A percentile compares a stretch with the other conserved stretches of the same genome.
These are phyloP conservation scores for Chamaecyparis obtusa DNA, from an alignment of 75 land plant species.

Conservation along the genomic window DNA sequence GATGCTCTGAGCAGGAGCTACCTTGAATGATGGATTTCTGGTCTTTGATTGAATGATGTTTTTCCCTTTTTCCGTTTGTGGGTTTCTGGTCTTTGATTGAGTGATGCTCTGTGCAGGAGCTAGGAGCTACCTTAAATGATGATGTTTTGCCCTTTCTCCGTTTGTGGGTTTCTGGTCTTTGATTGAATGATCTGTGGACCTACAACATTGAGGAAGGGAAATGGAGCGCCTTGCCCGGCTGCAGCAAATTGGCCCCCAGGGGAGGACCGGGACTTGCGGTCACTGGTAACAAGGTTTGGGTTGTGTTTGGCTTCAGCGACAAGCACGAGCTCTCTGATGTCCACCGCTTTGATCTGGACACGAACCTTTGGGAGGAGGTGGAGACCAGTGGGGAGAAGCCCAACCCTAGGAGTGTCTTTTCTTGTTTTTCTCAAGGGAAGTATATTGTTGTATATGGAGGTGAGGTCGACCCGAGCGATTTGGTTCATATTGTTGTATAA, in stretches of 20 bases:
- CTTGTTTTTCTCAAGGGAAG: constrained; percentile 49
- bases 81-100: no score
- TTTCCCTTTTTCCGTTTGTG: no score
- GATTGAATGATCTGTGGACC: constrained; percentile 87
- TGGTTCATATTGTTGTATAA: no score
- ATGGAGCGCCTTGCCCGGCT: no score
- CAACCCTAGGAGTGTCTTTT: constrained; percentile 75
- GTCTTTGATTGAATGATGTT: no score
- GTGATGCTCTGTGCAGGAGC: constrained; percentile 71
- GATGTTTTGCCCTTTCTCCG: constrained; percentile 78
- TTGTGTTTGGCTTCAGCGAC: constrained; percentile 84
- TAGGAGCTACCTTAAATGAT: constrained; percentile 77
- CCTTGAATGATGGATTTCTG: no score
- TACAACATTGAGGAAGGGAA: constrained; percentile 40
- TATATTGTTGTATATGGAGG: constrained; percentile 72
- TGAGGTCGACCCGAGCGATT: constrained; percentile 90
- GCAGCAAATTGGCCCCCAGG: no score
- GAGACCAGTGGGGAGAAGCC: no score
- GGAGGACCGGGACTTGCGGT: no score
- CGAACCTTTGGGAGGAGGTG: constrained; percentile 56
- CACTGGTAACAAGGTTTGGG: no score
- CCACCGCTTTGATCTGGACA: constrained; percentile 56
- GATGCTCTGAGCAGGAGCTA: no score
- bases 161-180: constrained; percentile 70
- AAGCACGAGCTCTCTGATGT: constrained; percentile 66